Base-by-base conservation (phyloP, 352 stramenopile genomes). In the Blastocystis sp. region DNA sequence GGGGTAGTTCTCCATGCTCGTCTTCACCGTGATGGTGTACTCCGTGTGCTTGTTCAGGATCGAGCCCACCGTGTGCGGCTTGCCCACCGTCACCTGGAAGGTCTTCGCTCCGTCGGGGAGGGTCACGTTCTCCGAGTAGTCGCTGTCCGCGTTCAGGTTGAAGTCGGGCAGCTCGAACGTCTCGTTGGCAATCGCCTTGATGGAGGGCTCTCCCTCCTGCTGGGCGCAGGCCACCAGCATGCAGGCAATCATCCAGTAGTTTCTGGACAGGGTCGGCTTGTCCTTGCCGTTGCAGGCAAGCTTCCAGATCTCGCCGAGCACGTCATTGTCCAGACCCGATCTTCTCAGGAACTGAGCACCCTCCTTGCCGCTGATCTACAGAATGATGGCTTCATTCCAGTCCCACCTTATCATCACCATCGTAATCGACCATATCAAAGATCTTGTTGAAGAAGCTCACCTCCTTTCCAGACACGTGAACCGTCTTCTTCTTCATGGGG, bases 21-120 rank as follows among this genome's bases (percentile, higher is more conserved):
- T 87, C 64, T 87, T 70, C 28, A 87, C 76, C 9, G 28, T 77
- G 48, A 87, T 87, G 48, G 76, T 42, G 64, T 87, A 87, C 64
- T 87, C 76, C 43, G 76, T 87, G 28, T 87, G 76, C 64, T 87
- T 87, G 48, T 87, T 87, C 54, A 87, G 24, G 43, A 87, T 48
- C 40, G 57, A 48, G 34, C 76, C 76, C 60, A 87, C 76, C 7
- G 76, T 87, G 48, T 87, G 76, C 11, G 76, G 76, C 64, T 87
- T 87, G 9, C 38, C 76, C 7, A 87, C 43, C 40, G 21, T 24
- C 17, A 62, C 65, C 60, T 76, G 43, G 17, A 87, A 76, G 28
- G 76, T 76, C 40, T 70, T 76, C 38, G 28, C 40, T 63, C 76
- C 76, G 64, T 87, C 54, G 34, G 76, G 76, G 2, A 87, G 76